phyloP scores from a whole-genome alignment of 176 grass and related monocot species.

The Chloris gayana region DNA sequence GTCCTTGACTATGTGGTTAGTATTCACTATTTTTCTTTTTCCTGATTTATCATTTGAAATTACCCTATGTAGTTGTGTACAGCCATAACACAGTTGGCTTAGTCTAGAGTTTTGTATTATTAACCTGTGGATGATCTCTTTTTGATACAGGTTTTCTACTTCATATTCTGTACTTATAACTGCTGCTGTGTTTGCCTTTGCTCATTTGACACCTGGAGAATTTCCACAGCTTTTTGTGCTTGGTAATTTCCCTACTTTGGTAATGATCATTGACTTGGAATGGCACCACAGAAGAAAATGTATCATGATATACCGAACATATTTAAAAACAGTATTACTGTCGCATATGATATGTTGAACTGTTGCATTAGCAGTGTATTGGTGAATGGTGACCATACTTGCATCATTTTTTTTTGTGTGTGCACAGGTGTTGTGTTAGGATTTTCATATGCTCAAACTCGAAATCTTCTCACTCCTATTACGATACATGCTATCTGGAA shows the following conservation, averaged over 20 bases:
- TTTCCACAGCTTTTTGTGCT: conserved; percentile 89
- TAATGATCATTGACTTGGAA: not conserved
- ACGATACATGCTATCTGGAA: conserved; percentile 89
- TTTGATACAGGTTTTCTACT: conserved; percentile 75
- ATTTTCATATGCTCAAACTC: conserved; percentile 92
- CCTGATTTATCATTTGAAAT: conserved; percentile 15
- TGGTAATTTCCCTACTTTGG: conserved; percentile 50
- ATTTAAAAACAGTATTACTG: not conserved
- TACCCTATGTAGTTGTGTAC: conserved; percentile 4
- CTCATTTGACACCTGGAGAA: conserved; percentile 94
- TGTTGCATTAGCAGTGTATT: not conserved
- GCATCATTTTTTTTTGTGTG: not conserved
- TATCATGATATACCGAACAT: not conserved
- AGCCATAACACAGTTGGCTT: conserved; percentile 7
- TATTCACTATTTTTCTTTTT: conserved; percentile 12
- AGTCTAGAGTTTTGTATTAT: conserved; percentile 13
- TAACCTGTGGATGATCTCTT: conserved; percentile 6
- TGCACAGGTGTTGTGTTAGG: conserved; percentile 76
- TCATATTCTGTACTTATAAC: conserved; percentile 77
- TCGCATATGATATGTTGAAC: conserved; percentile 1
- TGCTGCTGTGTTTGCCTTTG: conserved; percentile 77
- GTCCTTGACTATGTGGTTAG: conserved; percentile 87
- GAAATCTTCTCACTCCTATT: conserved; percentile 90
- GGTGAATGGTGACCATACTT: not conserved
- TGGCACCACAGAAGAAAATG: not conserved